phyloP scores from a whole-genome alignment of 176 grass and related monocot genomes.

The Oryza officinalis region DNA sequence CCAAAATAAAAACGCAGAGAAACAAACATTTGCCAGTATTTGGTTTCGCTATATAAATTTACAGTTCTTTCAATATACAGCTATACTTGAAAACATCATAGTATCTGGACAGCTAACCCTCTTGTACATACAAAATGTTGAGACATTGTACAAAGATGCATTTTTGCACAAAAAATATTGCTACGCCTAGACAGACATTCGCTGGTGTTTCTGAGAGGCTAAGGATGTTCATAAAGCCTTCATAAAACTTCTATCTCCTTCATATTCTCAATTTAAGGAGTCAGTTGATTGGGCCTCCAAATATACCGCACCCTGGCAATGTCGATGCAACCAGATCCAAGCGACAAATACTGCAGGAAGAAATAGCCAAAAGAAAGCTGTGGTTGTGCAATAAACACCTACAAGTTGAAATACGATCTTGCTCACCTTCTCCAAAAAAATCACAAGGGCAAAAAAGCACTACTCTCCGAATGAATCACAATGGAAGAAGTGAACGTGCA shows the following conservation, averaged over 20 bases:
- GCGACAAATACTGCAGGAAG: background rate
- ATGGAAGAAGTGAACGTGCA: slow-evolving; percentile 59
- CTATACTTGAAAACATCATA: slow-evolving; percentile 21
- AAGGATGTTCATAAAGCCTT: slow-evolving; percentile 7
- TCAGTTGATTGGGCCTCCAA: background rate
- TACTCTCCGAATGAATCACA: slow-evolving; percentile 51
- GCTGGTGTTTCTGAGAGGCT: background rate
- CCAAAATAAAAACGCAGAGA: background rate
- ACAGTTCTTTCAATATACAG: slow-evolving; percentile 27
- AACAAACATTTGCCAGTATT: background rate
- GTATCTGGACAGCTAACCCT: slow-evolving; percentile 2
- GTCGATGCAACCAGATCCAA: slow-evolving; percentile 3
- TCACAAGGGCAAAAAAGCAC: slow-evolving; percentile 48
- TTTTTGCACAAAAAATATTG: slow-evolving; percentile 1
- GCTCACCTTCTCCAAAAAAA: slow-evolving; percentile 25
- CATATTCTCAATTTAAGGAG: background rate
- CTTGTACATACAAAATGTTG: slow-evolving; percentile 19
- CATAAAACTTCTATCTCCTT: background rate
- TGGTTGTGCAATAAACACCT: slow-evolving; percentile 27
- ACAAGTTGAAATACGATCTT: slow-evolving; percentile 29
- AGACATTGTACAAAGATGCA: slow-evolving; percentile 6
- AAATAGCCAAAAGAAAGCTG: slow-evolving; percentile 38
- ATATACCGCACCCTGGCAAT: slow-evolving; percentile 11
- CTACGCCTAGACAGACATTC: background rate
- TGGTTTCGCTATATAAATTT: slow-evolving; percentile 20